Base-by-base conservation (phyloP, 495 filamentous ascomycete species). In the Aspergillus incahuasiensis region DNA sequence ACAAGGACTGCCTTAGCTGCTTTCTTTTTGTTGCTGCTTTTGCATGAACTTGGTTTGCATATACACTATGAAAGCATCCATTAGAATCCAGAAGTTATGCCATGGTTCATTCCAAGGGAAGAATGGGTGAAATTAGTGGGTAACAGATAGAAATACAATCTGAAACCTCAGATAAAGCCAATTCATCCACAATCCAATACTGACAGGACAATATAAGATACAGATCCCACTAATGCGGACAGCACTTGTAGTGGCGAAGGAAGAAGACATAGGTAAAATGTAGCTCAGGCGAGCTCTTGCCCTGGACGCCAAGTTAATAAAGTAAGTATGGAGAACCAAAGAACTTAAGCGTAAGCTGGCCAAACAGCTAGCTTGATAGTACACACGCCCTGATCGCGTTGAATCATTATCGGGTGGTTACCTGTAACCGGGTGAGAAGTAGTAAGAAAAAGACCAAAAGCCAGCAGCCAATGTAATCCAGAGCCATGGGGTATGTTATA, bases 401-500 rank as follows among this genome's bases (percentile, higher is more conserved):
- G 9, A n/a, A 45, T 45, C 43, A 45, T 45, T 45, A 45, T 44
- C 32, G 8, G 8, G 25, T 48, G 45, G 45, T 48, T 48, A 48
- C 45, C 45, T 16, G 28, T 48, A 48, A 25, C 25, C 25, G 35
- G 8, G 5, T 19, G 51, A 12, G 54, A 50, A 41, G 43, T 38
- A 16, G 48, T 32, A 48, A 43, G 32, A 42, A 32, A 41, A 30
- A 46, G 34, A 52, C 35, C 13, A 42, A 32, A 30, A 47, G 32
- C 32, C 32, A 35, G 44, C 47, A 46, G 21, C 40, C 49, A 57
- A 58, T 59, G 54, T 56, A 38, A 47, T 54, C 42, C 50, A 52
- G 16, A 57, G 56, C 34, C 40, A 19, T 42, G 18, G 58, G 53
- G 53, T 60, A 48, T 57, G 47, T 55, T 16, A 40, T 40, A 53